These are phyloP conservation scores for Zygotorulaspora mrakii DNA, from an alignment of 1,139 yeast species.

Conservation along the genomic window DNA sequence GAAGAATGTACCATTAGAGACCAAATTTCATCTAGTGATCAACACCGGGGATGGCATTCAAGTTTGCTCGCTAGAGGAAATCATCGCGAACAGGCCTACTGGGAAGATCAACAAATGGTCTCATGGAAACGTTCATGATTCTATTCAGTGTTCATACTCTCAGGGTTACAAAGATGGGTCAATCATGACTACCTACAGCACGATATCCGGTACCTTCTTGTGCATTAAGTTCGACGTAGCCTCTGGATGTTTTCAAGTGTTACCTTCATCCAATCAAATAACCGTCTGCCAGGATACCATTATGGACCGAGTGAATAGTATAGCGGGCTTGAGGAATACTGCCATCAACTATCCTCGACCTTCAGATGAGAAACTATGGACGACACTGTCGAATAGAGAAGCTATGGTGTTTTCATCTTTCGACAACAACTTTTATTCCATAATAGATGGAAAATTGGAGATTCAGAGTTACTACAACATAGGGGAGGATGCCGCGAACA, in stretches of 20 bases:
- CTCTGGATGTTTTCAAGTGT: slow-evolving; percentile 10
- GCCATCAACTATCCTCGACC: slow-evolving; percentile 5
- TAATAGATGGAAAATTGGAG: slow-evolving; percentile 12
- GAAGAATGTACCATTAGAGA: slow-evolving; percentile 6
- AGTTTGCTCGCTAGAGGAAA: slow-evolving; percentile 12
- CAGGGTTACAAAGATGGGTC: slow-evolving; percentile 16
- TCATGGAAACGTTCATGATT: slow-evolving; percentile 15
- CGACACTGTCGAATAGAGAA: slow-evolving; percentile 8
- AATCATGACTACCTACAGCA: slow-evolving; percentile 17
- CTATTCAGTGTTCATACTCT: slow-evolving; percentile 15
- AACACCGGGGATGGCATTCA: slow-evolving; percentile 21
- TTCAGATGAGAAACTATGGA: slow-evolving; percentile 10
- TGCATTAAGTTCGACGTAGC: slow-evolving; percentile 15
- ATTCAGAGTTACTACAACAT: slow-evolving; percentile 6
- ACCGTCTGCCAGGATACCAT: slow-evolving; percentile 6
- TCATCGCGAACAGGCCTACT: slow-evolving; percentile 2
- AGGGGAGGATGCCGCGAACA: slow-evolving; percentile 4
- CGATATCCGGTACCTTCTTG: slow-evolving; percentile 18
- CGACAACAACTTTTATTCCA: slow-evolving; percentile 20
- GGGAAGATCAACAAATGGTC: slow-evolving; percentile 17
- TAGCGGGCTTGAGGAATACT: slow-evolving; percentile 8
- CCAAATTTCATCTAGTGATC: slow-evolving; percentile 12
- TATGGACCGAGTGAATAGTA: slow-evolving; percentile 9
- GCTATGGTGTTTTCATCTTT: slow-evolving; percentile 19
- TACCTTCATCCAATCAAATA: slow-evolving; percentile 10